Evolutionary conservation across 1,284 basidiomycete genomes (phyloP), one percentile per base, ranked within the genome.

Genomic region (Agaricales sp.): DNA sequence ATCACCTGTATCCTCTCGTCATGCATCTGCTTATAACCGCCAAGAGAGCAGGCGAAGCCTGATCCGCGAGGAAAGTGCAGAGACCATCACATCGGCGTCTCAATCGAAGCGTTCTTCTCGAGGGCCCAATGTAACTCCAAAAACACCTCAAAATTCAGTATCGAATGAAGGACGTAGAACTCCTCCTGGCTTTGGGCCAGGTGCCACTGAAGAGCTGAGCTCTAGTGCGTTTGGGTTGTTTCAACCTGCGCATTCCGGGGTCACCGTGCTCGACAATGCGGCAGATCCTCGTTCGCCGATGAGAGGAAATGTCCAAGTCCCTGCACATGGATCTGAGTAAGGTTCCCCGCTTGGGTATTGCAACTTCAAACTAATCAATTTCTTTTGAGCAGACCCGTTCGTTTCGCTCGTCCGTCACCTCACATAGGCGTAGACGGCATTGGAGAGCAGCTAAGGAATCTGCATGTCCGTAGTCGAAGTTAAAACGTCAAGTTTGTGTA

Each of bases 211-310:
- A 41, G n/a, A 41, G 18, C 6, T 41, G 39, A 41, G 39, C 16
- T 4, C 39, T 20, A 41, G 16, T 41, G 39, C 39, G 18, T 41
- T 41, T 20, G 39, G 39, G 8, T 20, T 16, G 16, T 41, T 41
- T 20, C 39, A 41, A 41, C 39, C 39, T 41, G 39, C 39, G 6
- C 39, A 41, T 41, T 41, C 39, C 16, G 16, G 39, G n/a, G 16
- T 18, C 6, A n/a, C 19, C 8, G 39, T 41, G 18, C 18, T 16
- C 6, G 16, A 6, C 8, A n/a, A 16, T 16, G 39, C 13, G n/a
- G n/a, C 19, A 6, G 39, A 41, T 41, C 39, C 39, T 4, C 13
- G 39, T n/a, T 41, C 39, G 8, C 39, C 39, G 6, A 20, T 20
- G n/a, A 41, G 39, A 41, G 39, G 19, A 16, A 41, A n/a, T 41